These are phyloP conservation scores for Sporothrix pseudoabietina DNA, from an alignment of 2,329 filamentous ascomycete species.

Conservation along the genomic window DNA sequence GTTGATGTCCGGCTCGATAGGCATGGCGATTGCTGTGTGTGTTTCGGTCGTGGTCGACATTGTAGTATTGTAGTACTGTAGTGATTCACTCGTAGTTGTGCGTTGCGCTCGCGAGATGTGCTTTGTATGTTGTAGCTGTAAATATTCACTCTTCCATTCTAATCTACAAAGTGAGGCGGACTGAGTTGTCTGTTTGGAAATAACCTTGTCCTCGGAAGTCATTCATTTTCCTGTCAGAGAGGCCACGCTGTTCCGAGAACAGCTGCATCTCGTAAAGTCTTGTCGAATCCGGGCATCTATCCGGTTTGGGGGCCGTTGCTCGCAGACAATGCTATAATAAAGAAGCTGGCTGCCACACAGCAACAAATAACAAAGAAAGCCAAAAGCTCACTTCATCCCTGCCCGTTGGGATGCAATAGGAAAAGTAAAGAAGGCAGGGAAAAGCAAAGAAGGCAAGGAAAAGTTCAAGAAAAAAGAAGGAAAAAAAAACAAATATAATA, in stretches of 20 bases:
- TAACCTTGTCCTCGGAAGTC: neutral
- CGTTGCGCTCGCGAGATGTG: neutral
- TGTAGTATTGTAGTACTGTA: neutral
- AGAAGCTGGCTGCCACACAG: neutral
- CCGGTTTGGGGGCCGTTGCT: neutral
- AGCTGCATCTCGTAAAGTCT: neutral
- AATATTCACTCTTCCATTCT: neutral
- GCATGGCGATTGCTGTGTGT: neutral
- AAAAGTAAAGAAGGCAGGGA: neutral
- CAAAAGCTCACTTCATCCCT: constrained; percentile 19
- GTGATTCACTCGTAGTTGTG: neutral
- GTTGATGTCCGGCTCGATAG: neutral
- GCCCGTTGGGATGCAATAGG: constrained; percentile 22
- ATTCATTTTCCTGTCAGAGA: neutral
- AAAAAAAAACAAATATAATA: neutral
- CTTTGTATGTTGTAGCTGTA: neutral
- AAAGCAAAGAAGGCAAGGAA: neutral
- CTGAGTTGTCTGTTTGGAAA: neutral
- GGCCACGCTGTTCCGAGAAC: neutral
- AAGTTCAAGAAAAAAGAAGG: no score
- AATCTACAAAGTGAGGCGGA: neutral
- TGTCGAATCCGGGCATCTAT: neutral
- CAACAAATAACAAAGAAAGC: constrained; percentile 24
- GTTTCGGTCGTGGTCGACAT: neutral
- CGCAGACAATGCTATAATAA: constrained; percentile 3